Conservation (phyloP, 2,329 filamentous ascomycete species). For the Claviceps africana region DNA sequence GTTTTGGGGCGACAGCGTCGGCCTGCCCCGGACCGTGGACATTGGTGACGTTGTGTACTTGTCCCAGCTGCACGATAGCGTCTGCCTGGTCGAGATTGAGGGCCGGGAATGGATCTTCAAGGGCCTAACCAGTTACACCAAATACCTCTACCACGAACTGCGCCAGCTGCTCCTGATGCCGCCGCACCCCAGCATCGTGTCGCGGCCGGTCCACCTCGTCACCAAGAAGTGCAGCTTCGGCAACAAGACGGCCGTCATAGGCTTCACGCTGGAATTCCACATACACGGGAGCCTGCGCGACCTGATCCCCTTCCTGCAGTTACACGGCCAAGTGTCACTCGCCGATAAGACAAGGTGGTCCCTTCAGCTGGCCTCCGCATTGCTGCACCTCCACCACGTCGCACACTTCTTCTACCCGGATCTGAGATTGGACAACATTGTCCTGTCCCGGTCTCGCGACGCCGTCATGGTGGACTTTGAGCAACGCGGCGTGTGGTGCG, state of each 20-base stretch:
- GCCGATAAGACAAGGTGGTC: slow-evolving; percentile 39
- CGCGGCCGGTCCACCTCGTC: slow-evolving; percentile 37
- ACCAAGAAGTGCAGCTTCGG: slow-evolving; percentile 43
- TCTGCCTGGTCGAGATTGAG: slow-evolving; percentile 36
- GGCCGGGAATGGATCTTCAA: slow-evolving; percentile 39
- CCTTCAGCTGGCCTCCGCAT: slow-evolving; percentile 34
- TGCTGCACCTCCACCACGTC: slow-evolving; percentile 33
- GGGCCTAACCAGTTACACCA: slow-evolving; percentile 40
- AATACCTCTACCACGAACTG: slow-evolving; percentile 49
- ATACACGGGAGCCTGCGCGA: slow-evolving; percentile 40
- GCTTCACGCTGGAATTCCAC: slow-evolving; percentile 43
- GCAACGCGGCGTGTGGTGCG: slow-evolving; percentile 48
- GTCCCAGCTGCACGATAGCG: slow-evolving; percentile 43
- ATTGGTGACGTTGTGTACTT: slow-evolving; percentile 35
- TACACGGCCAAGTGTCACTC: slow-evolving; percentile 28
- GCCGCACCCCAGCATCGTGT: slow-evolving; percentile 38
- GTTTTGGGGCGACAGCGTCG: slow-evolving; percentile 28
- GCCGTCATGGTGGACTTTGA: slow-evolving; percentile 48
- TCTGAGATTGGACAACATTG: slow-evolving; percentile 45
- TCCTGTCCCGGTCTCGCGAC: slow-evolving; percentile 32
- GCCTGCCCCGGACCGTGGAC: slow-evolving; percentile 33
- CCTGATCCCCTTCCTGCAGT: slow-evolving; percentile 34
- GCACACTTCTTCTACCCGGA: slow-evolving; percentile 41
- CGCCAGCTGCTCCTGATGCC: slow-evolving; percentile 37
- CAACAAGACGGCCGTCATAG: slow-evolving; percentile 38